These are phyloP conservation scores for Pseudogymnoascus sp. DNA, from an alignment of 2,329 filamentous ascomycete species.

Conservation along the genomic window DNA sequence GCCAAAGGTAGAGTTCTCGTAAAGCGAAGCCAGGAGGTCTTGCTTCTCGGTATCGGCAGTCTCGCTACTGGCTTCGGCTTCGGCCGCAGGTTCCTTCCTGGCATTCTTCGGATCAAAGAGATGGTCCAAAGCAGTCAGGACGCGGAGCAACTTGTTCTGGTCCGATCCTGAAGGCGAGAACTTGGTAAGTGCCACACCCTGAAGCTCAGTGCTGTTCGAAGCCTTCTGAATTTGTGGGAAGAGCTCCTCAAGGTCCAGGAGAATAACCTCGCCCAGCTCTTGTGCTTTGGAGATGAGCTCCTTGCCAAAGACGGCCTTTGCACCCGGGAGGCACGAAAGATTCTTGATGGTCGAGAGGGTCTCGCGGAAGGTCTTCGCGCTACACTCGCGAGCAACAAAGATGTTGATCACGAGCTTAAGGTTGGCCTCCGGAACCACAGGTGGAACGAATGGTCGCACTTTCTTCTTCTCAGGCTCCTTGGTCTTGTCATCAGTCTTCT, in stretches of 20 bases:
- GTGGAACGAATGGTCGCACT: conserved; percentile 62
- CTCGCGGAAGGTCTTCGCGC: conserved; percentile 95
- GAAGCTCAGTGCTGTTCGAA: conserved; percentile 84
- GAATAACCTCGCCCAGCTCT: conserved; percentile 72
- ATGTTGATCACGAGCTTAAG: conserved; percentile 93
- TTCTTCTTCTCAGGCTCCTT: conserved; percentile 27
- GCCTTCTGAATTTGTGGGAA: conserved; percentile 81
- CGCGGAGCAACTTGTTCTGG: conserved; percentile 88
- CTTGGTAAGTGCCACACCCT: conserved; percentile 86
- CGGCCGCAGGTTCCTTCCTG: conserved; percentile 32
- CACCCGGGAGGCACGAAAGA: conserved; percentile 82
- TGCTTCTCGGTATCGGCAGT: conserved; percentile 59
- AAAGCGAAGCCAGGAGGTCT: conserved; percentile 77
- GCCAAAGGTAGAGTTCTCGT: conserved; percentile 84
- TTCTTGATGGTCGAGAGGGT: conserved; percentile 99
- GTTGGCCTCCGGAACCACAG: conserved; percentile 80
- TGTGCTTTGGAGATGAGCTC: conserved; percentile 87
- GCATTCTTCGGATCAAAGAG: conserved; percentile 79
- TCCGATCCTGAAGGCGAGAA: conserved; percentile 95
- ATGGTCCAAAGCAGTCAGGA: conserved; percentile 90
- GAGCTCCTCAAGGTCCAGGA: conserved; percentile 76
- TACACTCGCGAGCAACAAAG: conserved; percentile 90
- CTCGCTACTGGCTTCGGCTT: conserved; percentile 46
- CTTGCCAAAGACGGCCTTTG: conserved; percentile 83
- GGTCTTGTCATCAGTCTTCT: conserved; percentile 18